Evolutionary conservation across 768 basidiomycete genomes (phyloP).

Genomic region (Amanita rimosa): DNA sequence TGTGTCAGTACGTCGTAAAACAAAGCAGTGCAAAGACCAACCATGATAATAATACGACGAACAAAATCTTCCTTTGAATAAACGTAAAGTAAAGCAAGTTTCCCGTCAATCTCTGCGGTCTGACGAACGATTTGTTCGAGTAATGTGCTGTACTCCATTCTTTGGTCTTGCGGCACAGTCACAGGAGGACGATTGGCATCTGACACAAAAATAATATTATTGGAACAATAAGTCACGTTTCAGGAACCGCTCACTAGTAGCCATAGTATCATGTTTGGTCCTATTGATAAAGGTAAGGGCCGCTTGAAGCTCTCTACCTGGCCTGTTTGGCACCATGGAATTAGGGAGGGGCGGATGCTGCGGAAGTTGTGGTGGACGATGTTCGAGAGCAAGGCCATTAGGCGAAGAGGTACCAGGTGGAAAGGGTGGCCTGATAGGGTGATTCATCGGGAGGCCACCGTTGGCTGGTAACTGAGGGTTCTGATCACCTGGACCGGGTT

Average conservation of each 20-base stretch:
- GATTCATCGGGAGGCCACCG: background rate
- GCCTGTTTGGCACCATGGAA: background rate
- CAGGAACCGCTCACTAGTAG: conserved; percentile 14
- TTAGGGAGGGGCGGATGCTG: background rate
- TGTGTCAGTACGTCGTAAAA: conserved; percentile 6
- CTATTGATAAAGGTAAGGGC: conserved; percentile 17
- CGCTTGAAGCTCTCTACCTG: conserved; percentile 22
- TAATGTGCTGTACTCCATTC: conserved; percentile 36
- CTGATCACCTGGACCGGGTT: background rate
- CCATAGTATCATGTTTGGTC: conserved; percentile 22
- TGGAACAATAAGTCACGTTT: background rate
- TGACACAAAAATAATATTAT: background rate
- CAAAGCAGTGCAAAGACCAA: conserved; percentile 22
- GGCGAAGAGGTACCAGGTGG: background rate
- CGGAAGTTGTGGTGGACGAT: conserved; percentile 1
- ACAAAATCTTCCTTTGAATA: conserved; percentile 38
- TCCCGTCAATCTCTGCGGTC: conserved; percentile 36
- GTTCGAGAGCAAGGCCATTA: background rate
- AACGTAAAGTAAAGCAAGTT: conserved; percentile 33
- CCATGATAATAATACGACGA: conserved; percentile 41
- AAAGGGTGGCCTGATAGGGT: background rate
- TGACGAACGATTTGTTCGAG: conserved; percentile 39
- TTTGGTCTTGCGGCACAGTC: conserved; percentile 41
- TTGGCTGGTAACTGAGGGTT: background rate
- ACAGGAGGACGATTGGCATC: conserved; percentile 22